These are phyloP conservation scores for Capsicum chinense DNA, from an alignment of 257 asterid genomes.

Conservation along the genomic window DNA sequence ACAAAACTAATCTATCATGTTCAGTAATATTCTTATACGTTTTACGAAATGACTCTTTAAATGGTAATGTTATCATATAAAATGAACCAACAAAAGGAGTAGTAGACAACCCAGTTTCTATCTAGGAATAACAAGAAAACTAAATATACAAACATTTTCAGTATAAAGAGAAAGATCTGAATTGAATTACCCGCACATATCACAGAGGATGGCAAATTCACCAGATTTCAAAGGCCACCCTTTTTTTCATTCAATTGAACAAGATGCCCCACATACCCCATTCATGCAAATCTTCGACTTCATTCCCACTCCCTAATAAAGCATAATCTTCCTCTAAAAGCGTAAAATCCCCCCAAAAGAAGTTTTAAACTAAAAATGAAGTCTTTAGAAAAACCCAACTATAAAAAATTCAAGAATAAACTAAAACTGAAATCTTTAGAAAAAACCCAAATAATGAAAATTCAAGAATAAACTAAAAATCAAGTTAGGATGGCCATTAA, in stretches of 20 bases:
- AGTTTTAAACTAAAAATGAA: background rate
- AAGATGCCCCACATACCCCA: slow-evolving; percentile 52
- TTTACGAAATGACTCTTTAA: background rate
- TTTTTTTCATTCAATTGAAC: slow-evolving; percentile 56
- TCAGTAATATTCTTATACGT: no score
- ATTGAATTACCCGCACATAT: slow-evolving; percentile 67
- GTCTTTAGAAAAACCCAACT: background rate
- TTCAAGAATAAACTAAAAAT: background rate
- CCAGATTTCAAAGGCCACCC: slow-evolving; percentile 92
- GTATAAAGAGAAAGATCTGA: slow-evolving; percentile 14
- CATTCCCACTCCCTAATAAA: slow-evolving; percentile 28
- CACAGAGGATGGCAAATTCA: slow-evolving; percentile 74
- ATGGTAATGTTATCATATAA: background rate
- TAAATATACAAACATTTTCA: background rate
- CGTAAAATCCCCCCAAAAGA: background rate
- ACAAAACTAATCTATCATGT: no score
- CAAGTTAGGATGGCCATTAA: background rate
- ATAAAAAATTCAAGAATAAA: background rate
- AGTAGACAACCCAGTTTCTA: background rate
- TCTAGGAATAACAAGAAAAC: background rate
- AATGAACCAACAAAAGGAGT: background rate
- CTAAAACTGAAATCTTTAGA: background rate
- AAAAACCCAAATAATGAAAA: background rate
- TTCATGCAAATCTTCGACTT: slow-evolving; percentile 69
- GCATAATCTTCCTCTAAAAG: slow-evolving; percentile 32